These are phyloP conservation scores for Simplicillium sp. DNA, from an alignment of 2,329 filamentous ascomycete genomes.

Conservation along the genomic window DNA sequence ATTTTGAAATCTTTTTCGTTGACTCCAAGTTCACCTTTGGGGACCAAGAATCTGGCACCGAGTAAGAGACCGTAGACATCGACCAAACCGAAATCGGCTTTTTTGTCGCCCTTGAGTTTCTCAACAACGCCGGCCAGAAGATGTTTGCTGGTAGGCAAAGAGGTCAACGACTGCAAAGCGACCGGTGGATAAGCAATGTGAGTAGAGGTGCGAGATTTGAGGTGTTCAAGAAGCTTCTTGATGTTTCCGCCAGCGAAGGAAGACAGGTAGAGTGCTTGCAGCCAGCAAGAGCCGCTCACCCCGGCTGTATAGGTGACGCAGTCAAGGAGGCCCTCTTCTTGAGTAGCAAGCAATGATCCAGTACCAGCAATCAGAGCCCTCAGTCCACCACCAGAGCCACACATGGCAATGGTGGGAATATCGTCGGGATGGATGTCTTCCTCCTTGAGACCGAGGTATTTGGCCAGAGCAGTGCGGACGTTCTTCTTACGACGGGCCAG, in stretches of 20 bases:
- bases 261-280: slow-evolving; percentile 72
- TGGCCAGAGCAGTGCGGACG: slow-evolving; percentile 65
- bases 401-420: slow-evolving; percentile 86
- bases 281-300: slow-evolving; percentile 93
- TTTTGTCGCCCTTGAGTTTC: slow-evolving; percentile 66
- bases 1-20: slow-evolving; percentile 77
- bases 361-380: slow-evolving; percentile 84
- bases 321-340: slow-evolving; percentile 84
- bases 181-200: slow-evolving; percentile 91
- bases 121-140: slow-evolving; percentile 83
- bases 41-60: slow-evolving; percentile 75
- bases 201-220: slow-evolving; percentile 74
- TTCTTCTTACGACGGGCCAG: slow-evolving; percentile 57
- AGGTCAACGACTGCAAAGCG: slow-evolving; percentile 71
- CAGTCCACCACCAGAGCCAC: slow-evolving; percentile 85
- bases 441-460: slow-evolving; percentile 71
- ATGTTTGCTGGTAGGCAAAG: slow-evolving; percentile 86
- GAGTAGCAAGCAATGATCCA: slow-evolving; percentile 74
- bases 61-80: slow-evolving; percentile 87
- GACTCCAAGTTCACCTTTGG: slow-evolving; percentile 64
- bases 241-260: slow-evolving; percentile 64
- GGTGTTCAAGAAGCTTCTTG: slow-evolving; percentile 64
- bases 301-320: slow-evolving; percentile 92
- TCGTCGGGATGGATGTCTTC: slow-evolving; percentile 84
- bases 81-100: slow-evolving; percentile 77